Evolutionary conservation across 208 protist genomes (phyloP).

Genomic region (Trypanosomatidae sp.): DNA sequence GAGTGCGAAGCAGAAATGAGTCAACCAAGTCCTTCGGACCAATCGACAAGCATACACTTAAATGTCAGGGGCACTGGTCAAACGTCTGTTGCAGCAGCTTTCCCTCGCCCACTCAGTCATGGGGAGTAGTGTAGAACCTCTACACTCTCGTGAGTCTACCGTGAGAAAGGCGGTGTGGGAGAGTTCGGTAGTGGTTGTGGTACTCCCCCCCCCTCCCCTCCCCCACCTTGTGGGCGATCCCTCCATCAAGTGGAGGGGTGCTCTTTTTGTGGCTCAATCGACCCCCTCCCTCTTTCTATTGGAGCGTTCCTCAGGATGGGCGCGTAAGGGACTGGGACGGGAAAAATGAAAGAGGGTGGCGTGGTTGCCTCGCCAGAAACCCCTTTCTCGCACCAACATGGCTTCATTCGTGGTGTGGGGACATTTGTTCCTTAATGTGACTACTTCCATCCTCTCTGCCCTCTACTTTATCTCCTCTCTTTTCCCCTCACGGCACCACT

Average conservation of each 20-base stretch:
- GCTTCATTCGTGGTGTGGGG: background rate
- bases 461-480: background rate
- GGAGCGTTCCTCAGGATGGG: background rate
- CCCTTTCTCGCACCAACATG: background rate
- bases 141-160: background rate
- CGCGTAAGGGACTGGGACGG: background rate
- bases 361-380: background rate
- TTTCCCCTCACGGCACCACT: background rate
- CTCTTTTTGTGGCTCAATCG: too few species aligned
- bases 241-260: too few species aligned
- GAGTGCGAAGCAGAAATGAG: background rate
- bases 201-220: too few species aligned
- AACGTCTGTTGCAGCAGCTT: background rate
- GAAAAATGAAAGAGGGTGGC: background rate
- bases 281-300: background rate
- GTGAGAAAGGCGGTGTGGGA: background rate
- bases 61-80: background rate
- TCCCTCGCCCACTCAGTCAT: background rate
- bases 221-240: too few species aligned
- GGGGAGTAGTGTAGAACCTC: background rate
- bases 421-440: background rate
- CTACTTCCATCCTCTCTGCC: background rate
- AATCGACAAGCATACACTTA: background rate
- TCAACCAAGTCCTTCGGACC: background rate
- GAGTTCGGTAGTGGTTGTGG: background rate